These are phyloP conservation scores for Lipomyces lipofer DNA, from an alignment of 805 yeast species.

Conservation along the genomic window DNA sequence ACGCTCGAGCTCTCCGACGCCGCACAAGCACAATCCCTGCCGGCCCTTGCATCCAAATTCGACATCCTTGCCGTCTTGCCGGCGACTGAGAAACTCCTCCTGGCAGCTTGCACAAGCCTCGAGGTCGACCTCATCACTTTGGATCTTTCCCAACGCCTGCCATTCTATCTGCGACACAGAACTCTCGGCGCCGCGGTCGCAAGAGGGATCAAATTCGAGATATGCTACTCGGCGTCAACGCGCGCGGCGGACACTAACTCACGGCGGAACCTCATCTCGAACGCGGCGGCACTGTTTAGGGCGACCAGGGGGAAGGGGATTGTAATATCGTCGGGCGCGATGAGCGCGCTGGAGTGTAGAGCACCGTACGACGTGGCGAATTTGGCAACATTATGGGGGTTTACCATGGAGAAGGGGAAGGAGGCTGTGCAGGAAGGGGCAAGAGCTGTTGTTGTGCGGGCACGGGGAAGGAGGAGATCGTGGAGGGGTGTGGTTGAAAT, in stretches of 20 bases:
- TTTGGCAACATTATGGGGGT: conserved; percentile 66
- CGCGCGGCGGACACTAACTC: conserved; percentile 33
- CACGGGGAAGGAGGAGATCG: conserved; percentile 68
- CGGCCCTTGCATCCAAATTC: conserved; percentile 50
- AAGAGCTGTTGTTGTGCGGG: conserved; percentile 65
- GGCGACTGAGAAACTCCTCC: conserved; percentile 71
- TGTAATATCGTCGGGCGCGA: conserved; percentile 75
- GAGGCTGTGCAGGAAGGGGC: conserved; percentile 62
- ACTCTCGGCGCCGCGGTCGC: conserved; percentile 79
- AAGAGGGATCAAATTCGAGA: conserved; percentile 80
- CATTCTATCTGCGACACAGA: conserved; percentile 79
- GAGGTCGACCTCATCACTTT: conserved; percentile 83
- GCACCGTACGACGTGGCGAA: conserved; percentile 67
- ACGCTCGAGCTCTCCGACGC: conserved; percentile 79
- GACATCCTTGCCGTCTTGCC: conserved; percentile 87
- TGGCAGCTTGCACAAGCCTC: conserved; percentile 68
- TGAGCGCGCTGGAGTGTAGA: conserved; percentile 53
- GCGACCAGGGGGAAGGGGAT: conserved; percentile 81
- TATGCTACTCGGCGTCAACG: conserved; percentile 59
- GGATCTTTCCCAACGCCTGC: conserved; percentile 62
- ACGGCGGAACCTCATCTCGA: conserved; percentile 66
- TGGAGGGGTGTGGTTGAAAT: conserved; percentile 41
- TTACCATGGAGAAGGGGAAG: conserved; percentile 62
- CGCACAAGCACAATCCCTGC: conserved; percentile 65
- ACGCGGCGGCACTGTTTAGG: conserved; percentile 71